Base-by-base conservation (phyloP, 352 stramenopile species). In the Halophytophthora batemanensis region DNA sequence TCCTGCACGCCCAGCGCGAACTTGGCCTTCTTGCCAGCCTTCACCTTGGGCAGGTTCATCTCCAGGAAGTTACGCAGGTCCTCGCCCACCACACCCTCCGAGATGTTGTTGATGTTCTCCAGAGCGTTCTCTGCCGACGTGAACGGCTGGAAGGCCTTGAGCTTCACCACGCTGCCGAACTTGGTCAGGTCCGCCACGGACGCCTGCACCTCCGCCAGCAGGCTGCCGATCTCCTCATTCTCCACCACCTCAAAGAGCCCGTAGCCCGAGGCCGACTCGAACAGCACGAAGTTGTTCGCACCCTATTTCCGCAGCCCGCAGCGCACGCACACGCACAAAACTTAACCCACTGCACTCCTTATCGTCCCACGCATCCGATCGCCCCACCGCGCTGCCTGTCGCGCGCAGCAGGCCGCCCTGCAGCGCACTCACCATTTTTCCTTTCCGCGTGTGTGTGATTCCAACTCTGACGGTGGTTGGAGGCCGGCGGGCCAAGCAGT, bases 81-180 rank as follows among this genome's bases (percentile, higher is more conserved):
- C 28, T 98, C 86, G 47, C 86, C 82, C 35, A 98, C 48, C 25
- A 98, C 67, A 31, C 96, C 88, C 71, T 98, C 95, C 52, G 90
- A 98, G 34, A 99, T 79, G 54, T 97, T 97, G 74, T 99, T 99
- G 55, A 99, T 98, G 86, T 99, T 99, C 69, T 99, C 95, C 5
- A 99, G 82, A 11, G 97, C 97, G 57, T 99, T 98, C 73, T 99
- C 96, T 0, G 97, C 97, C 28, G 92, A 98, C 58, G 96, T 98
- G 78, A 99, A 99, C 12, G 98, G 97, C 67, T 98, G 84, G 70
- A 99, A 99, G 15, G 95, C 94, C 81, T 99, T 99, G 35, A 99
- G 90, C 82, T 99, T 99, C 40, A 99, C 86, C 35, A 97, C 85
- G 57, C 97, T 90, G 47, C 90, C 88, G 68, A 99, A 99, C 29